Base-by-base conservation (phyloP, 1,139 yeast species). In the Diutina pseudorugosa region DNA sequence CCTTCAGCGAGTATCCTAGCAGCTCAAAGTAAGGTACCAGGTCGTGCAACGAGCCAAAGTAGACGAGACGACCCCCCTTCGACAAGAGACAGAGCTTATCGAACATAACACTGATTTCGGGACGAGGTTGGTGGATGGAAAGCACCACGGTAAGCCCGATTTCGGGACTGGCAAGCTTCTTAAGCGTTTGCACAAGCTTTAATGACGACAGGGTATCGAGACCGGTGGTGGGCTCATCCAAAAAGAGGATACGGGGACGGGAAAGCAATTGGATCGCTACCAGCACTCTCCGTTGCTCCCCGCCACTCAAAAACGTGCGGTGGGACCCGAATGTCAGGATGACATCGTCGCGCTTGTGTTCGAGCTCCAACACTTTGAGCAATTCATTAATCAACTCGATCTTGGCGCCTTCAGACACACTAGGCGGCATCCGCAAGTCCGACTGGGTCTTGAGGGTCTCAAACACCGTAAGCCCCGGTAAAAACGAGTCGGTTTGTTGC, bases 201-300 rank as follows among this genome's bases (percentile, higher is more conserved):
- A 74, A 79, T 0, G 95, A 90, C 11, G 90, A 82, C 53, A 82
- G 80, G 2, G 95, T 84, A 63, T 89, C 96, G 40, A 89, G 69
- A 0, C 96, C 96, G 0, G 96, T 87, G 0, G 96, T 89, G 1
- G 96, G 95, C 61, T 89, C 96, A 63, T 89, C 96, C 50, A 89
- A 68, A 60, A 88, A 87, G 56, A 89, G 66, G 1, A 88, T 69
- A 0, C 91, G 81, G 0, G 96, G 96, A 57, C 82, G 83, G 2
- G 87, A 77, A 40, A 89, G 69, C 59, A 89, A 68, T 62, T 88
- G 96, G 19, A 86, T 81, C 0, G 90, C 96, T 52, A 88, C 78
- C 53, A 90, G 82, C 1, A 87, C 73, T 55, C 96, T 67, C 60
- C 96, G 67, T 62, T 84, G 85, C 61, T 89, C 96, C 36, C 96